Base-by-base conservation (phyloP, 805 yeast genomes). In the Cephaloascus fragrans region DNA sequence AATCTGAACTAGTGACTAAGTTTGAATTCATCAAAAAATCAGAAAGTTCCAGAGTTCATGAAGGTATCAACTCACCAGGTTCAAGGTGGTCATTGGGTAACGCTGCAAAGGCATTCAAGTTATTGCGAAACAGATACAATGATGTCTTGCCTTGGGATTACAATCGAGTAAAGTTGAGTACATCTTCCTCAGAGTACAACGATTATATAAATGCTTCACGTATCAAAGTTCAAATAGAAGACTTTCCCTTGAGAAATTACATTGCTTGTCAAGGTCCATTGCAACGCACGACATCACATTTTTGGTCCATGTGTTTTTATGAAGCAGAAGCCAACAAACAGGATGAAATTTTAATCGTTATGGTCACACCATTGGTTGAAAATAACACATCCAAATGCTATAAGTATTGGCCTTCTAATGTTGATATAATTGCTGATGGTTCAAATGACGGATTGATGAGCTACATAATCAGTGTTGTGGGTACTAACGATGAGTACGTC, bases 181-280 rank as follows among this genome's bases (percentile, higher is more conserved):
- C 60, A 1, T 32, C 38, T 3, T 28, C 47, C 2, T 56, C 58
- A 2, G 14, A 26, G 12, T 40, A 20, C 4, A 46, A 53, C 2
- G 64, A 59, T 43, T 66, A 64, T 41, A 62, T 64, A 31, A 66
- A 66, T 47, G 72, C 69, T 2, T 56, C 61, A 15, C 36, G 47
- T 35, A 53, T 66, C 18, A 35, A 42, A 3, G 41, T 63, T 17
- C 43, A 37, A 12, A 28, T 31, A 50, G 43, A 59, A 48, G 36
- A 43, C 8, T 42, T 40, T 28, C 20, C 35, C 19, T 37, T 40
- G 12, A 19, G 38, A 4, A 46, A 44, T n/a, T 83, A 79, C 52
- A 79, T 83, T 26, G 84, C 87, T 0, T 66, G 83, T 2, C 94
- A 83, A 50, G 94, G 90, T 2, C 79, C 79, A 2, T 51, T 65